Base-by-base conservation (phyloP, 2,329 filamentous ascomycete species). In the Penicillium sp. region DNA sequence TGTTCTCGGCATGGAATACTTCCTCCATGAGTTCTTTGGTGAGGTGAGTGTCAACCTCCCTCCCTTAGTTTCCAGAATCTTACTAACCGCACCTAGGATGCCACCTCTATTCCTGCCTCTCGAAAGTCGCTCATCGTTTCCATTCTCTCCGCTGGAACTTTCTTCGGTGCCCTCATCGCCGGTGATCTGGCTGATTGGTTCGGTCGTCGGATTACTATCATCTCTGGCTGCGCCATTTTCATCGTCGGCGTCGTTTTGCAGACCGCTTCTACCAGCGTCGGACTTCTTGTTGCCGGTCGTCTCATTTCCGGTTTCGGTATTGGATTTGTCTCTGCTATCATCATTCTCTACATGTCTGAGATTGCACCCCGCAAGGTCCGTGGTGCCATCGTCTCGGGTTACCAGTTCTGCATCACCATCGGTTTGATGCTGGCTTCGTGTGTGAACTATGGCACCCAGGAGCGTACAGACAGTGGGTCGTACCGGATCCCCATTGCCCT, bases 321-420 rank as follows among this genome's bases (percentile, higher is more conserved):
- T 61, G 87, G 86, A 64, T 88, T 88, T 66, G 84, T 87, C 59
- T 88, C 84, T 8, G 84, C 86, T 61, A 82, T 88, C 61, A 82
- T 89, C 69, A 87, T 89, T 64, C 76, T 89, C 53, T 90, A 93
- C 79, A 91, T 93, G 87, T 88, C 84, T 43, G 87, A 90, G 72
- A 87, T 90, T 65, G 68, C 70, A 33, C 84, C 84, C 51, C 79
- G 78, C 68, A 87, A 86, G 69, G 83, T 93, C 57, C 81, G 87
- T 63, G 86, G 86, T 64, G 83, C 85, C 48, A 78, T 90, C 44
- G 87, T 91, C n/a, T 81, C 84, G 1, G 85, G 84, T 4, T 90
- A 90, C 74, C 86, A 90, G 66, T 89, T 89, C 76, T 88, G 82
- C 68, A 84, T 90, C 68, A 90, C 86, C 53, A 78, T 90, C 56